Conservation (phyloP, 2,329 filamentous ascomycete species). For the Colletotrichum endophyticum region DNA sequence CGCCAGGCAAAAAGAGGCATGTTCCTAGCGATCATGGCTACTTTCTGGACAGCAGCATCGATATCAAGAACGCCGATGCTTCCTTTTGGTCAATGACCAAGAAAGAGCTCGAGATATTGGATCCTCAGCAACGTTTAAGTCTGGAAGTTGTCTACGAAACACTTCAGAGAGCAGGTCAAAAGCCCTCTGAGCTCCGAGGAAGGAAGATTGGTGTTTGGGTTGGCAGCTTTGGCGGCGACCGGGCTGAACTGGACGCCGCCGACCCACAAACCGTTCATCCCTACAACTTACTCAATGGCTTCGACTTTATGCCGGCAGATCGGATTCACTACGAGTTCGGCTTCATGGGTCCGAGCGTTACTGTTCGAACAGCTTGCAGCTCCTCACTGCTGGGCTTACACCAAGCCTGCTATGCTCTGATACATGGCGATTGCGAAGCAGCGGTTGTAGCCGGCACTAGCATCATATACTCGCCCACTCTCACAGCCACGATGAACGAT, state of each 20-base stretch:
- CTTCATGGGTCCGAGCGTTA: conserved; percentile 35
- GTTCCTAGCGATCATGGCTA: background rate
- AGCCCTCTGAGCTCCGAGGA: conserved; percentile 26
- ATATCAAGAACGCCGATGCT: background rate
- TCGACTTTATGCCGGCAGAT: conserved; percentile 25
- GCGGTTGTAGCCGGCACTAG: conserved; percentile 37
- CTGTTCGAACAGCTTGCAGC: conserved; percentile 39
- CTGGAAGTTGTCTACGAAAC: conserved; percentile 36
- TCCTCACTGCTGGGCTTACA: conserved; percentile 34
- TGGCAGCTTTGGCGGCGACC: conserved; percentile 29
- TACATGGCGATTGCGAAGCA: conserved; percentile 26
- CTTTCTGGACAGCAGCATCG: conserved; percentile 4
- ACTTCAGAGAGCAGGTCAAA: conserved; percentile 31
- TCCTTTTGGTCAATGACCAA: conserved; percentile 5
- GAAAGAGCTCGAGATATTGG: conserved; percentile 17
- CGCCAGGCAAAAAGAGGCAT: background rate
- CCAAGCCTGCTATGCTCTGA: conserved; percentile 32
- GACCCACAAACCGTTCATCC: background rate
- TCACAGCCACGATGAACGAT: conserved; percentile 19
- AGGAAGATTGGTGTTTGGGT: conserved; percentile 30
- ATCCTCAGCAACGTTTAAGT: conserved; percentile 35
- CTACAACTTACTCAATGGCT: conserved; percentile 18
- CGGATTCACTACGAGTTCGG: conserved; percentile 24
- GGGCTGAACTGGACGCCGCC: conserved; percentile 18
- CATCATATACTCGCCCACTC: conserved; percentile 27